These are phyloP conservation scores for Xeromyces bisporus DNA, from an alignment of 495 filamentous ascomycete species.

Conservation along the genomic window DNA sequence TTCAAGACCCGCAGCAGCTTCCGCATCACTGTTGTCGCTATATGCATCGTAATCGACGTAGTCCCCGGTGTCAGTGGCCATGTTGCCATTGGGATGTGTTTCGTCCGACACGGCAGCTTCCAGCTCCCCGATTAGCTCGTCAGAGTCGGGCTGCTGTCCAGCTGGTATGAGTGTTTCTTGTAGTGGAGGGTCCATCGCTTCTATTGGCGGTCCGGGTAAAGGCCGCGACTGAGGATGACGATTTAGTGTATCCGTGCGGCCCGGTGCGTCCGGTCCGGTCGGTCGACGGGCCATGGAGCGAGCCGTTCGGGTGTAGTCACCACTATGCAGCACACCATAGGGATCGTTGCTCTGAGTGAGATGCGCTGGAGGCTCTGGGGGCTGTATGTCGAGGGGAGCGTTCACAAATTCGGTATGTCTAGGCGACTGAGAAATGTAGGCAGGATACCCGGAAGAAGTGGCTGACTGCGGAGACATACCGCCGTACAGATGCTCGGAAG, in stretches of 20 bases:
- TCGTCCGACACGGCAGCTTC: conserved; percentile 30
- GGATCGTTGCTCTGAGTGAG: conserved; percentile 15
- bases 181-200: conserved; percentile 20
- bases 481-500: conserved; percentile 31
- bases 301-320: conserved; percentile 18
- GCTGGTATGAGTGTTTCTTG: conserved; percentile 6
- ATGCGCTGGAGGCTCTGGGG: conserved; percentile 33
- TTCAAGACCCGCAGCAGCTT: conserved; percentile 70
- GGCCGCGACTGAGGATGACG: conserved; percentile 44
- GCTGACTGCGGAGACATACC: conserved; percentile 16
- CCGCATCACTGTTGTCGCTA: conserved; percentile 72
- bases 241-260: conserved; percentile 34
- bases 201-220: conserved; percentile 39
- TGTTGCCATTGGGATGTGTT: conserved; percentile 34
- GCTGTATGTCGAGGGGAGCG: conserved; percentile 21
- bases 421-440: conserved; percentile 16
- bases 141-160: conserved; percentile 15
- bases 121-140: conserved; percentile 32
- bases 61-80: conserved; percentile 25
- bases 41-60: conserved; percentile 36
- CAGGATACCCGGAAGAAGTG: conserved; percentile 6
- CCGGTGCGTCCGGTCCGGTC: conserved; percentile 30
- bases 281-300: conserved; percentile 24
- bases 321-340: conserved; percentile 15
- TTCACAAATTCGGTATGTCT: conserved; percentile 8